Evolutionary conservation across 73 alveolate species (phyloP), one percentile per base, ranked within the genome.

Genomic region (Symbiodinium pilosum): DNA sequence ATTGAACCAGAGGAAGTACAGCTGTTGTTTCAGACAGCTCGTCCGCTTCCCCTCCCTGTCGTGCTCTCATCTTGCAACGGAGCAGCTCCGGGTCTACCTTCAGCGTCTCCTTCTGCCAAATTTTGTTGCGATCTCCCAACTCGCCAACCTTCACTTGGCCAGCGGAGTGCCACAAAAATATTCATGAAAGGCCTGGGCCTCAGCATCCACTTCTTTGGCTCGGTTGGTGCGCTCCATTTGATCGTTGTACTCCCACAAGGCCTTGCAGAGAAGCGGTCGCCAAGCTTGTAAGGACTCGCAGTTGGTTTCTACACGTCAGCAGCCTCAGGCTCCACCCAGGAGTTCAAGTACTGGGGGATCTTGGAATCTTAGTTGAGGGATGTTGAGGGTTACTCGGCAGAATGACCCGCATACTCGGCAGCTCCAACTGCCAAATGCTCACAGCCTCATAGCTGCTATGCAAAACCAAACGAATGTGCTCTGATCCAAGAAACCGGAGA

Each of bases 291-390:
- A 59, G 77, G 52, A 42, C 44, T n/a, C n/a, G n/a, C n/a, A n/a
- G n/a, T n/a, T n/a, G n/a, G n/a, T n/a, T n/a, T n/a, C n/a, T n/a
- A n/a, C n/a, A 12, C 42, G 21, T n/a, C 42, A 30, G 9, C 32
- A 0, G 85, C 94, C 94, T 87, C 94, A 2, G 94, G 94, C 85
- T 87, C 94, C 84, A 87, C 94, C 94, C 94, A 87, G 68, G 86
- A 56, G 85, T 87, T 87, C 68, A 87, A 39, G 38, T 87, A 87
- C 94, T 87, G 94, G 30, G 94, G 94, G 85, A 87, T 87, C 85
- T 87, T 87, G 43, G 94, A 87, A 36, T 87, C 94, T 28, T 12
- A 34, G 83, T 77, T 85, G 83, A 84, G 43, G 28, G n/a, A n/a
- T n/a, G n/a, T n/a, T n/a, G n/a, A n/a, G n/a, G n/a, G n/a, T n/a